These are phyloP conservation scores for Candida pseudofarinosa DNA, from an alignment of 805 yeast genomes.

Conservation along the genomic window DNA sequence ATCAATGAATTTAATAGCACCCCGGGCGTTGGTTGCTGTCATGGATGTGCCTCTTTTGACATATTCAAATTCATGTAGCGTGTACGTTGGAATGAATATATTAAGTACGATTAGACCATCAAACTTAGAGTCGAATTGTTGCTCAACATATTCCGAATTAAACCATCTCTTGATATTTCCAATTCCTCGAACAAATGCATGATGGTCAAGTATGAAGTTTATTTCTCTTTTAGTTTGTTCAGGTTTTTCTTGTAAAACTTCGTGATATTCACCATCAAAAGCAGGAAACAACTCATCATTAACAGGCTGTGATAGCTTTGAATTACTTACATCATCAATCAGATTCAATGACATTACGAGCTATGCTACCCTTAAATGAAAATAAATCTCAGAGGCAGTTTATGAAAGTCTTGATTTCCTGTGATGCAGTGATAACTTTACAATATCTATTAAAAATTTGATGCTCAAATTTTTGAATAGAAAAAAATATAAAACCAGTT, in stretches of 20 bases:
- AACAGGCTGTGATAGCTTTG: neutral
- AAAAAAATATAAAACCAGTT: too few relatives aligned
- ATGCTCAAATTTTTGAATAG: too few relatives aligned
- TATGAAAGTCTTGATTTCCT: neutral
- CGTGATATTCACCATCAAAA: neutral
- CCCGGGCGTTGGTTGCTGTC: slow-evolving; percentile 61
- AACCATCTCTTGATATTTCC: slow-evolving; percentile 67
- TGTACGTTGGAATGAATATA: slow-evolving; percentile 52
- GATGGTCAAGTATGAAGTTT: slow-evolving; percentile 58
- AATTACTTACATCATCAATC: neutral
- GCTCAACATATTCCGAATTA: slow-evolving; percentile 28
- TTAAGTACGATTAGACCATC: slow-evolving; percentile 23
- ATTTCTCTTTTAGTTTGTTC: slow-evolving; percentile 11
- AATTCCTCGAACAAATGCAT: slow-evolving; percentile 64
- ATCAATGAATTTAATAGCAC: slow-evolving; percentile 61
- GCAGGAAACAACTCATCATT: slow-evolving; percentile 12
- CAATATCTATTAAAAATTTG: too few relatives aligned
- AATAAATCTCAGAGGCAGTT: neutral
- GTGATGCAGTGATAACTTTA: neutral
- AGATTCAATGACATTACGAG: neutral
- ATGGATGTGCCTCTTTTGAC: slow-evolving; percentile 51
- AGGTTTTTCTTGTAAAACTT: neutral
- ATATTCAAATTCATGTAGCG: slow-evolving; percentile 58
- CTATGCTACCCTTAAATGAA: neutral
- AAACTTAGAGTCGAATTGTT: slow-evolving; percentile 16